Evolutionary conservation across 2,329 filamentous ascomycete genomes (phyloP).

Genomic region (Colletotrichum camelliae): DNA sequence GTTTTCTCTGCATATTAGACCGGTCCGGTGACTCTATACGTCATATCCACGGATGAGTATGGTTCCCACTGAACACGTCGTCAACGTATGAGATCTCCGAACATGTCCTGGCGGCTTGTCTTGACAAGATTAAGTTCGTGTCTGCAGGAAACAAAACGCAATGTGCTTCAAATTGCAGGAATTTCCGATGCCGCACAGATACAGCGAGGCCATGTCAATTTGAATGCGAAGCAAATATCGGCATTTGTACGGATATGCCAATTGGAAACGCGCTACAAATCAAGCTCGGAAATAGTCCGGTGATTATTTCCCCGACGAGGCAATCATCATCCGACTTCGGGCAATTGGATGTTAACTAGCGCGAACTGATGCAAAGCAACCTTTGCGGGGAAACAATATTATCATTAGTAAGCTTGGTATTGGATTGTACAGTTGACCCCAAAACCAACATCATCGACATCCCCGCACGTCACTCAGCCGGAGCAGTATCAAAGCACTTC

Average conservation of each 20-base stretch:
- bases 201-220: neutral
- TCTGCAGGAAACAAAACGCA: neutral
- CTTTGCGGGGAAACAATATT: neutral
- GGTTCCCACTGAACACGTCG: neutral
- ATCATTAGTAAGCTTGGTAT: neutral
- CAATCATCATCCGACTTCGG: neutral
- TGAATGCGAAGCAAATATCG: neutral
- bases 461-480: neutral
- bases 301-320: neutral
- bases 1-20: neutral
- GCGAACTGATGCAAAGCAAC: no score
- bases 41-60: neutral
- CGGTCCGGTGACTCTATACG: neutral
- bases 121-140: neutral
- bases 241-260: no score
- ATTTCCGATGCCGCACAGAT: neutral
- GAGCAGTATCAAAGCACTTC: no score
- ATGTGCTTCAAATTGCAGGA: neutral
- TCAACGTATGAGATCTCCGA: neutral
- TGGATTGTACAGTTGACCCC: neutral
- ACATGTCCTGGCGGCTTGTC: neutral
- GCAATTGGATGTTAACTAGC: no score
- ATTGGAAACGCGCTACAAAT: no score
- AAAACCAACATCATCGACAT: no score
- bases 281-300: no score